These are phyloP conservation scores for Pascua sp. DNA, from an alignment of 1,284 basidiomycete genomes.

Conservation along the genomic window DNA sequence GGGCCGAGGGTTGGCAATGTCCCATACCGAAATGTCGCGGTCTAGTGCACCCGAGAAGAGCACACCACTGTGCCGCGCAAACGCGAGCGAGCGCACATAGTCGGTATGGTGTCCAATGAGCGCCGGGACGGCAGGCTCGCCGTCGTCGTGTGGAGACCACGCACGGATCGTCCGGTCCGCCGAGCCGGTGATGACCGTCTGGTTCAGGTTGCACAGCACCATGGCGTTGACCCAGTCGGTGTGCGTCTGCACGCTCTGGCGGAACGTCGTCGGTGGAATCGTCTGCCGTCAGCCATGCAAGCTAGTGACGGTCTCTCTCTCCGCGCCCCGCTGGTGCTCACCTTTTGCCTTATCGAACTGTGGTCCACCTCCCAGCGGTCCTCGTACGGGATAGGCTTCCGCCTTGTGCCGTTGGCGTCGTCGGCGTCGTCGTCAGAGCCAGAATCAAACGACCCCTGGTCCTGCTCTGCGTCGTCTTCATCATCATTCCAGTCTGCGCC, in stretches of 20 bases:
- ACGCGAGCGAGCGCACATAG: conserved; percentile 82
- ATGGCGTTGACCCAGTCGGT: conserved; percentile 98
- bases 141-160: conserved; percentile 76
- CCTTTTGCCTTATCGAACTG: conserved; percentile 27
- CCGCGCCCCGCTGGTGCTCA: conserved; percentile 2
- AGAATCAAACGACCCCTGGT: conserved; percentile 2
- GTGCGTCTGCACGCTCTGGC: conserved; percentile 79
- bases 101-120: conserved; percentile 84
- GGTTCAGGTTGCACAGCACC: conserved; percentile 84
- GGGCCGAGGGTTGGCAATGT: conserved; percentile 58
- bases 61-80: conserved; percentile 75
- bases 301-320: background rate
- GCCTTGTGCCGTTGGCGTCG: conserved; percentile 1
- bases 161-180: conserved; percentile 92
- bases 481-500: conserved; percentile 61
- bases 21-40: conserved; percentile 90
- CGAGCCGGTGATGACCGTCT: conserved; percentile 91
- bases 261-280: conserved; percentile 55
- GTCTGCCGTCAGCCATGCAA: conserved; percentile 10
- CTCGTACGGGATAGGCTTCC: conserved; percentile 59
- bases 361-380: conserved; percentile 72
- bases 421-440: conserved; percentile 59
- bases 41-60: conserved; percentile 94
- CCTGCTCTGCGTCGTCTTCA: conserved; percentile 52
- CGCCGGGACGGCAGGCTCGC: conserved; percentile 57